Evolutionary conservation across 2,329 filamentous ascomycete genomes (phyloP), one percentile per base, ranked within the genome.

Genomic region (Penicillium hordei): DNA sequence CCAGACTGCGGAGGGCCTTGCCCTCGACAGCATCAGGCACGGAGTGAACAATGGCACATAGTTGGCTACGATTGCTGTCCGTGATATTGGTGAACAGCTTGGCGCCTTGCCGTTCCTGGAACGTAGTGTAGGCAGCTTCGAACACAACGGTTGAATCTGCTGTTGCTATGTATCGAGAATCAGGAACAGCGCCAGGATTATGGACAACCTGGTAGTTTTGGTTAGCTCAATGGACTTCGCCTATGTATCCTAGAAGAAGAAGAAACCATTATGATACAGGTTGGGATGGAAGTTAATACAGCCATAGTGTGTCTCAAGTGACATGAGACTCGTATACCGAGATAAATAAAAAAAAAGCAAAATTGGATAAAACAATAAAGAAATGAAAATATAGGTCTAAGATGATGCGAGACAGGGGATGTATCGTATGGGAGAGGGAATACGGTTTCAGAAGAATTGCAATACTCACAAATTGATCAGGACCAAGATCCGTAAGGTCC

Each of bases 91-190:
- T 59, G 57, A 77, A 74, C 19, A 71, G 55, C 23, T 71, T 71
- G 29, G 69, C 67, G 12, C 71, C 65, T 25, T 69, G 57, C 23
- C 72, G 66, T 38, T 71, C 65, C 38, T 72, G 66, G 65, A 76
- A 78, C 21, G 70, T 75, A 21, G 66, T 63, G 59, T 76, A 78
- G 13, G 72, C 70, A 45, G 68, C 75, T 68, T 81, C 79, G 53
- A 81, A 81, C 15, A 78, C 75, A 31, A 80, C 76, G 6, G 78
- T 74, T 60, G 74, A 77, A 68, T 81, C 77, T 29, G 77, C 76
- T 1, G 68, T 70, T 38, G 71, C 61, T 55, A 78, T 70, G 65
- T 77, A 80, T 31, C 68, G 70, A 50, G 70, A 66, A 56, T 76
- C 73, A 3, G 78, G 75, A 15, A 80, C 70, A 6, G 74, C 72